Evolutionary conservation across 192 early-diverging fungal genomes (phyloP), one percentile per base, ranked within the genome.

Genomic region (Bifiguratus adelaidae): DNA sequence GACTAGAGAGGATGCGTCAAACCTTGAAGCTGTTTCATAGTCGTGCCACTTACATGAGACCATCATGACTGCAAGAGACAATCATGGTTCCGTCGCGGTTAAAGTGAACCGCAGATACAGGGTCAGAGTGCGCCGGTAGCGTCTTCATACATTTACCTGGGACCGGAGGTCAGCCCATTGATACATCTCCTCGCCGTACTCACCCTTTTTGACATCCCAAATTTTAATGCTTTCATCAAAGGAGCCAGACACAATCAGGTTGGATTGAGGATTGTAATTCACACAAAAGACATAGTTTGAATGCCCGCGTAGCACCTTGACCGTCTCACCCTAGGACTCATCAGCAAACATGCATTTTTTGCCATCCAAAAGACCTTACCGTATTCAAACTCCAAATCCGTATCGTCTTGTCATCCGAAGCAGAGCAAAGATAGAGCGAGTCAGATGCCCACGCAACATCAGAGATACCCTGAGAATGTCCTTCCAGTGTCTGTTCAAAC

Each of bases 201-300:
- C 59, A 78, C 91, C 91, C 38, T 78, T 85, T 49, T 77, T 78
- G 19, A 83, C 92, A 64, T 99, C 94, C 95, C 96, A 99, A 26
- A 97, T 90, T 21, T 87, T 74, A 41, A 99, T 88, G 12, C 78
- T 92, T 60, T 97, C 92, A 58, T 99, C 96, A 70, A 96, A 97
- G 13, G 91, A 95, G 45, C 96, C 96, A 2, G 91, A 95, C 0
- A 91, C 96, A 50, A 99, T 86, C 46, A 97, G 60, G 46, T 88
- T 94, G 9, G 86, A 86, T 41, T 85, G 82, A 1, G 96, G 92
- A 56, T 92, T 97, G 56, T 88, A 99, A 67, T 92, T 91, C 15
- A 97, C 93, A 56, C 91, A 94, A 59, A 95, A 99, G 18, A 99
- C 96, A 54, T 89, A 95, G 68, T 95, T 86, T 3, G 89, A 85